Conservation (phyloP, 345 rosid species). For the Lagerstroemia speciosa region DNA sequence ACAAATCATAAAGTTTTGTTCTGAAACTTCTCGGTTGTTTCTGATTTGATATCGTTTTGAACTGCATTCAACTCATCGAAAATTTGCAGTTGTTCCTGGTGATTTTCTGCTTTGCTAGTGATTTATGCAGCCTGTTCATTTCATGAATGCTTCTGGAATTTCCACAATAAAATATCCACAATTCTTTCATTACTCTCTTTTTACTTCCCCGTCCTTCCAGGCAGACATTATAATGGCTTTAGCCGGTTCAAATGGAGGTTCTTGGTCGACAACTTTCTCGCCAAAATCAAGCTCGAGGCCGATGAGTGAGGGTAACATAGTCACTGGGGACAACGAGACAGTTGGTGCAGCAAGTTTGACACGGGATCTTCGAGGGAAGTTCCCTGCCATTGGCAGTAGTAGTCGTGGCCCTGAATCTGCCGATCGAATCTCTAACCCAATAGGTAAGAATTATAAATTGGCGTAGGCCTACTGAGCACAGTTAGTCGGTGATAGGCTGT, state of each 20-base stretch:
- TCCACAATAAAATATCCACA: not conserved
- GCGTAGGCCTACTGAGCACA: not conserved
- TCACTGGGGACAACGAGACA: slow-evolving; percentile 28
- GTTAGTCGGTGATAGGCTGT: no score
- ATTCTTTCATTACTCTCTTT: not conserved
- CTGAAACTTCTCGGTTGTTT: not conserved
- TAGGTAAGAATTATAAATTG: slow-evolving; percentile 28
- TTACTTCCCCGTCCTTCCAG: slow-evolving; percentile 27
- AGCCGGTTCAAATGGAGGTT: slow-evolving; percentile 93
- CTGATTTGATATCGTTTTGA: not conserved
- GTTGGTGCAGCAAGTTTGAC: slow-evolving; percentile 15
- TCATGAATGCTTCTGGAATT: not conserved
- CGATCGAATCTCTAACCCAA: slow-evolving; percentile 30
- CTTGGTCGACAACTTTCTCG: slow-evolving; percentile 85
- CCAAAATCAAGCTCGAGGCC: slow-evolving; percentile 37
- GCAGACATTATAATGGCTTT: slow-evolving; percentile 93
- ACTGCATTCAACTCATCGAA: not conserved
- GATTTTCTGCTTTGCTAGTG: not conserved
- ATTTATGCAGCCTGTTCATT: not conserved
- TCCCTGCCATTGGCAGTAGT: slow-evolving; percentile 14
- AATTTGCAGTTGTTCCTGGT: not conserved
- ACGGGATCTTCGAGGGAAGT: slow-evolving; percentile 37
- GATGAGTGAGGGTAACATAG: slow-evolving; percentile 19
- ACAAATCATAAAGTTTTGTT: not conserved
- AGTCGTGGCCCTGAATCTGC: slow-evolving; percentile 25